These are phyloP conservation scores for Gynostemma pentaphyllum DNA, from an alignment of 306 rosid genomes.

Conservation along the genomic window DNA sequence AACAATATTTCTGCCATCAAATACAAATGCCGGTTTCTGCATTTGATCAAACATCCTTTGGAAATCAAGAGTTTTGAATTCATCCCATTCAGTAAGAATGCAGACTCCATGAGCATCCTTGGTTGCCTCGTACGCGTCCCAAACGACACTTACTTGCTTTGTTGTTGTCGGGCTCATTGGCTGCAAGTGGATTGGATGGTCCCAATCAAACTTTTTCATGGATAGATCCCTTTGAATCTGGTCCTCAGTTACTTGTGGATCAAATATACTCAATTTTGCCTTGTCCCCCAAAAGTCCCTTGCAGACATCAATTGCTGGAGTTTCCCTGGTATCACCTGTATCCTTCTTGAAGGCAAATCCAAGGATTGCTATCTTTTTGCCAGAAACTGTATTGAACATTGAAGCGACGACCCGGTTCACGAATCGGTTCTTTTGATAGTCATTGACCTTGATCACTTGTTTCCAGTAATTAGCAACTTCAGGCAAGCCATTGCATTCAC, in stretches of 20 bases:
- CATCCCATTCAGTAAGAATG: slow-evolving; percentile 86
- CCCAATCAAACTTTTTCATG: slow-evolving; percentile 39
- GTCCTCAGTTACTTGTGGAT: slow-evolving; percentile 46
- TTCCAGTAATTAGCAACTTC: slow-evolving; percentile 77
- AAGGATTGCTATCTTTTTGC: slow-evolving; percentile 59
- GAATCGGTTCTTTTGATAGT: slow-evolving; percentile 68
- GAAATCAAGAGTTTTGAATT: slow-evolving; percentile 61
- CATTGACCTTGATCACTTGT: slow-evolving; percentile 68
- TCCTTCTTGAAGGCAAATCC: slow-evolving; percentile 85
- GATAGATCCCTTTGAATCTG: slow-evolving; percentile 57
- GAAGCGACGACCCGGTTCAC: slow-evolving; percentile 61
- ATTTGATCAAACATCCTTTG: slow-evolving; percentile 43
- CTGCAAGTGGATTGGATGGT: slow-evolving; percentile 47
- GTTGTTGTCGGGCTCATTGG: slow-evolving; percentile 20
- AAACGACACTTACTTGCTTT: slow-evolving; percentile 37
- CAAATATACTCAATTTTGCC: slow-evolving; percentile 57
- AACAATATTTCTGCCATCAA: slow-evolving; percentile 65
- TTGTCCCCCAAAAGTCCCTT: slow-evolving; percentile 61
- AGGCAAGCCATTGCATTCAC: slow-evolving; percentile 64
- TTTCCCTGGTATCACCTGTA: slow-evolving; percentile 74
- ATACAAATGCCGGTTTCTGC: slow-evolving; percentile 80
- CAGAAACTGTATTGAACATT: slow-evolving; percentile 77
- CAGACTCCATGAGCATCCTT: slow-evolving; percentile 71
- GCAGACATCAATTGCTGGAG: slow-evolving; percentile 81
- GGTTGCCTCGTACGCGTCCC: slow-evolving; percentile 57